Base-by-base conservation (phyloP, 1,139 yeast genomes). In the Yamadazyma atmosphaerica region DNA sequence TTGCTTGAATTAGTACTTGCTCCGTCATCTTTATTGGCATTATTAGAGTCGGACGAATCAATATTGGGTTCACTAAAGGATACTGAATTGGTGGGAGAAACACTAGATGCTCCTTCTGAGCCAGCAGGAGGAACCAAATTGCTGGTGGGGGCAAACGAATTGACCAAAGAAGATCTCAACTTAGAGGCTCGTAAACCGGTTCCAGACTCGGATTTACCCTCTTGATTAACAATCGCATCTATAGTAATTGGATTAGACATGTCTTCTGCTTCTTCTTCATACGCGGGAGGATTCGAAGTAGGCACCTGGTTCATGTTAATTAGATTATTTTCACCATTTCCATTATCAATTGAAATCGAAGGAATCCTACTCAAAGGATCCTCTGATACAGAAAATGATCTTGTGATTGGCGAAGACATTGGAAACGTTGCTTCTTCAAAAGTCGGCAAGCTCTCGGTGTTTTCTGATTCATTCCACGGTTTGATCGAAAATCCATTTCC, bases 381-480 rank as follows among this genome's bases (percentile, higher is more conserved):
- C n/a, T 65, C 71, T 1, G 42, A 15, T 1, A 67, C 46, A 0
- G 74, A 66, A 15, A 65, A 46, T 1, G 74, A 58, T 34, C 74
- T 45, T 14, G 62, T 58, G 3, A 61, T 46, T 0, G 75, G 74
- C 0, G 70, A 61, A 1, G 63, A 29, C 0, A 57, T 43, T 1
- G 59, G 47, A 1, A 68, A 61, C 0, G 56, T 59, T 1, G 83
- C 86, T 48, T 81, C 82, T 52, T 80, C 84, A 54, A 81, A 81
- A 1, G 80, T 63, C 1, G 86, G 86, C 25, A 78, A 63, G 12
- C 54, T 61, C 8, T 67, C 75, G 3, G 44, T 52, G 12, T 38
- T 45, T 6, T 49, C 44, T 6, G 51, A 47, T 23, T 48, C 53
- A 31, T 38, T 29, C 50, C 60, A 57, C 7, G 59, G 60, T 40